These are phyloP conservation scores for Chlamydomonas incerta DNA, from an alignment of 139 green algal species.

Conservation along the genomic window DNA sequence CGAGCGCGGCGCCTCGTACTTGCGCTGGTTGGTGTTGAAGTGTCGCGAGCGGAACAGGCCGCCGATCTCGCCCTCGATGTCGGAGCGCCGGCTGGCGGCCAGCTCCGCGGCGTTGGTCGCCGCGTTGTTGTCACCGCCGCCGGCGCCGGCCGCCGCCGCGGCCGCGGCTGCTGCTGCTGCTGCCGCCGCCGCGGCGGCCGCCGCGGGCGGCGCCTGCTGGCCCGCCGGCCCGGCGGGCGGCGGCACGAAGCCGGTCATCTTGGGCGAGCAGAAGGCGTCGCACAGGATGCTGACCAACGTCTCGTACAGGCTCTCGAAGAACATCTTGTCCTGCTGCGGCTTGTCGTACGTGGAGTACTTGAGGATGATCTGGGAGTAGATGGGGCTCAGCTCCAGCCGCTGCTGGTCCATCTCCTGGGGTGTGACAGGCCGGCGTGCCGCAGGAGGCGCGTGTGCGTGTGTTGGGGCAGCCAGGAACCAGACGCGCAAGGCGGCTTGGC, in stretches of 20 bases:
- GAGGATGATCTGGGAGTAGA: conserved; percentile 56
- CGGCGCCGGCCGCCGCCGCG: conserved; percentile 8
- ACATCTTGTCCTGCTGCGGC: conserved; percentile 57
- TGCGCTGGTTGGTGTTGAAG: conserved; percentile 71
- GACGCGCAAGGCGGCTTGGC: no score
- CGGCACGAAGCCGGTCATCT: conserved; percentile 24
- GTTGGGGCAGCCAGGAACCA: no score
- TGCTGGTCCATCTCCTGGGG: conserved; percentile 32
- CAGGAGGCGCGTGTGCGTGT: no score
- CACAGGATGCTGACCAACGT: conserved; percentile 46
- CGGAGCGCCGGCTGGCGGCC: conserved; percentile 40
- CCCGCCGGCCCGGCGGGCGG: background rate
- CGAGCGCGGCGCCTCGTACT: conserved; percentile 58
- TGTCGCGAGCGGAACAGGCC: conserved; percentile 56
- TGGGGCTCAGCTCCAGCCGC: conserved; percentile 36
- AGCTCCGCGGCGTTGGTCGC: conserved; percentile 8
- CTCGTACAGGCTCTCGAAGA: conserved; percentile 61
- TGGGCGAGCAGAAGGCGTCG: conserved; percentile 51
- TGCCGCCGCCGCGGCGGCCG: background rate
- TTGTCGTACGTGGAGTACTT: conserved; percentile 58
- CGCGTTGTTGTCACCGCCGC: background rate
- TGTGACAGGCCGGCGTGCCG: no score
- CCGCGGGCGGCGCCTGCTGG: background rate
- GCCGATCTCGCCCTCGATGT: conserved; percentile 61
- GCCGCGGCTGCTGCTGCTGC: background rate